phyloP scores from a whole-genome alignment of 2,329 filamentous ascomycete genomes.

The Zalaria sp. region DNA sequence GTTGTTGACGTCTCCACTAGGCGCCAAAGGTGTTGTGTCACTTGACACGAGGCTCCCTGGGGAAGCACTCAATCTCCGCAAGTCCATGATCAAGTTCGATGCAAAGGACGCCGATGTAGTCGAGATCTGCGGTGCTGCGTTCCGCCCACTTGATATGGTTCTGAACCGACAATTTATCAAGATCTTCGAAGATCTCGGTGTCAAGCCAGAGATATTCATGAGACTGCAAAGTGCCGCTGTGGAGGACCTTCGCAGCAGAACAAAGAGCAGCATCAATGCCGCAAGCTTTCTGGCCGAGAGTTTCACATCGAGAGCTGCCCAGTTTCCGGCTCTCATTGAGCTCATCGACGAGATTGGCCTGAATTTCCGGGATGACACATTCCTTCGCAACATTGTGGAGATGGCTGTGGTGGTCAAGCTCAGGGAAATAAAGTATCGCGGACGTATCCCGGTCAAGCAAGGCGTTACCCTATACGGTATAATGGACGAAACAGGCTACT shows the following conservation, averaged over 20 bases:
- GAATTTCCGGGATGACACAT: slow-evolving; percentile 52
- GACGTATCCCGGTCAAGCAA: slow-evolving; percentile 55
- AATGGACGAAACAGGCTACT: slow-evolving; percentile 63
- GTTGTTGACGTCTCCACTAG: too few relatives aligned
- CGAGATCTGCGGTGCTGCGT: slow-evolving; percentile 58
- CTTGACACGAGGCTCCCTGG: slow-evolving; percentile 49
- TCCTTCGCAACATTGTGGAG: slow-evolving; percentile 58
- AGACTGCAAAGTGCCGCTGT: slow-evolving; percentile 51
- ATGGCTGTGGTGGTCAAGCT: slow-evolving; percentile 56
- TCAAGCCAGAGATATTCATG: slow-evolving; percentile 45
- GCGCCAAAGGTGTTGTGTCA: slow-evolving; percentile 66
- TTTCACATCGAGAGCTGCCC: slow-evolving; percentile 44
- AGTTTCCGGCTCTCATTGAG: slow-evolving; percentile 48
- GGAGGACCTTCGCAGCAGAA: slow-evolving; percentile 43
- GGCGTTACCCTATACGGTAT: slow-evolving; percentile 70
- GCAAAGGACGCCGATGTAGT: slow-evolving; percentile 40
- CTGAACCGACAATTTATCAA: slow-evolving; percentile 76
- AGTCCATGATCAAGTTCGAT: slow-evolving; percentile 69
- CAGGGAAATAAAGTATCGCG: slow-evolving; percentile 62
- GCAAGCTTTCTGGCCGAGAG: slow-evolving; percentile 51
- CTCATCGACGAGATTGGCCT: slow-evolving; percentile 43
- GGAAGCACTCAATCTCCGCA: slow-evolving; percentile 45
- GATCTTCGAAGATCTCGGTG: slow-evolving; percentile 66
- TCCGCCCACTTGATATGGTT: slow-evolving; percentile 51
- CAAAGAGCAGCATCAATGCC: slow-evolving; percentile 45